A percentile compares a stretch with the other conserved stretches of the same genome.
Conservation (phyloP, 257 asterid species). For the Plectranthus barbatus region DNA sequence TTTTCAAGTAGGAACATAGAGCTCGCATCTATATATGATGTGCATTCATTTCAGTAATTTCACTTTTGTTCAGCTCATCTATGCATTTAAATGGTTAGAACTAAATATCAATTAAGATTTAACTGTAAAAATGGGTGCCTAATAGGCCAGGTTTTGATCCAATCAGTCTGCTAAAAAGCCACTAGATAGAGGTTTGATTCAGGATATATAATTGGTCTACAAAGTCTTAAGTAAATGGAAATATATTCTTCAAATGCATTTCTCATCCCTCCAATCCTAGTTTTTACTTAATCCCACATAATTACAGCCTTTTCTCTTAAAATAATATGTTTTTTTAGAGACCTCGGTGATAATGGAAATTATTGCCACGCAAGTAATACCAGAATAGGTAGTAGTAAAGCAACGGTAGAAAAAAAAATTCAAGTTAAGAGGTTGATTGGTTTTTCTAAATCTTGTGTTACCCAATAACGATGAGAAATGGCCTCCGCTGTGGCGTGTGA, state of each 20-base stretch:
- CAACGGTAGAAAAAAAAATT: not conserved
- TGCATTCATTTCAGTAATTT: not conserved
- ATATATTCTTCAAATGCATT: not conserved
- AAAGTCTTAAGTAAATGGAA: not conserved
- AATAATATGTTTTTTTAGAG: not conserved
- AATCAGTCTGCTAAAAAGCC: not conserved
- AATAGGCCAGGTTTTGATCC: not conserved
- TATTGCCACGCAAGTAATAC: not conserved
- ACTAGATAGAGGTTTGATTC: not conserved
- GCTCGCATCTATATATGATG: not conserved
- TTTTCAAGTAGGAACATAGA: not conserved
- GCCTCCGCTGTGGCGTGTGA: constrained; percentile 43
- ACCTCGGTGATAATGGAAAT: not conserved
- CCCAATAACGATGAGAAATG: constrained; percentile 93
- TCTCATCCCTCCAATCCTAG: not conserved
- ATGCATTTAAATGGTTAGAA: not conserved
- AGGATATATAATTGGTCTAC: not conserved
- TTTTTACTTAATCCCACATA: not conserved
- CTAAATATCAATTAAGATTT: not conserved
- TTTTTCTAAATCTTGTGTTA: constrained; percentile 14
- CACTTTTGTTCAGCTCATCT: not conserved
- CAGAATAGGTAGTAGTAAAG: not conserved
- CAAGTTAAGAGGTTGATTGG: not conserved
- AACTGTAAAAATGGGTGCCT: not conserved
- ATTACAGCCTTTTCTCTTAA: not conserved